Conservation (phyloP, 1,139 yeast species). For the Trichomonascaceae sp. region DNA sequence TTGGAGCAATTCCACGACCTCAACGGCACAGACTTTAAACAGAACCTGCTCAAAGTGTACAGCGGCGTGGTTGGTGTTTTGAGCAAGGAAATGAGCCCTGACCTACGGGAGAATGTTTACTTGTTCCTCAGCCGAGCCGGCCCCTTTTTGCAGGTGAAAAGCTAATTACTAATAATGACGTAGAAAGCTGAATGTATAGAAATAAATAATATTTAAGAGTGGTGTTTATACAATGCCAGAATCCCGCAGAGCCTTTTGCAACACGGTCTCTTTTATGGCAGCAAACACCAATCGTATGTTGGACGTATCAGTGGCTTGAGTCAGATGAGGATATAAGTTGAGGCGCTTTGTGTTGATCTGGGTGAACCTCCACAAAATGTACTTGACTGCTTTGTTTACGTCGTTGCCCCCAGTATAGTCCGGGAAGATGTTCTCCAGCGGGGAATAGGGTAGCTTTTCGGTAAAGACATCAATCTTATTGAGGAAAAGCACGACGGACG, state of each 20-base stretch:
- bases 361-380: constrained; percentile 81
- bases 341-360: constrained; percentile 74
- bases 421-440: constrained; percentile 73
- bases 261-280: constrained; percentile 78
- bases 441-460: constrained; percentile 69
- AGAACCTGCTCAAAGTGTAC: constrained; percentile 55
- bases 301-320: constrained; percentile 90
- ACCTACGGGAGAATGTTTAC: constrained; percentile 34
- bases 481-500: constrained; percentile 72
- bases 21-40: constrained; percentile 59
- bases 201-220: background rate
- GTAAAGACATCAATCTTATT: constrained; percentile 86
- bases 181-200: background rate
- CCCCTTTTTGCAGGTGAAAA: background rate
- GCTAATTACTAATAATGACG: background rate
- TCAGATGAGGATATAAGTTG: constrained; percentile 77
- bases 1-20: constrained; percentile 69
- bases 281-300: constrained; percentile 83
- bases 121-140: background rate
- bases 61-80: constrained; percentile 52
- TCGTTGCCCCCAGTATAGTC: constrained; percentile 85
- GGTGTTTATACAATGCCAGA: constrained; percentile 49
- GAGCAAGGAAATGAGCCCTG: constrained; percentile 55
- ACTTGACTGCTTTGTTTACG: constrained; percentile 87
- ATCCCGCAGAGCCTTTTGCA: constrained; percentile 73